These are phyloP conservation scores for Backusella tuberculispora DNA, from an alignment of 192 early-diverging fungal species.

Conservation along the genomic window DNA sequence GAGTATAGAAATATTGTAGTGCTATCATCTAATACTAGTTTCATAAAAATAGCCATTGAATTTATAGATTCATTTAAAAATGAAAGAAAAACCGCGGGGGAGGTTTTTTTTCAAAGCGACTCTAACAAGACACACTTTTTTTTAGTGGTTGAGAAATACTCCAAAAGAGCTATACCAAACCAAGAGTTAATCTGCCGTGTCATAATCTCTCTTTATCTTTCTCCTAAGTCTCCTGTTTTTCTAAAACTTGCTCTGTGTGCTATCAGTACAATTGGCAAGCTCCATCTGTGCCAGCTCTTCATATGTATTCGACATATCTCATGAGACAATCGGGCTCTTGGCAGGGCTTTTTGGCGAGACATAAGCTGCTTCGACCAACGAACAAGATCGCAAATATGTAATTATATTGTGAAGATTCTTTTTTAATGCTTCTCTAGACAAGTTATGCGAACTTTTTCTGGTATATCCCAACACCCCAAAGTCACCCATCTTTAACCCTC, in stretches of 20 bases:
- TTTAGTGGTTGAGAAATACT: not conserved
- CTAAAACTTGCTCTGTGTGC: slow-evolving; percentile 23
- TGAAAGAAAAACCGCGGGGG: no score
- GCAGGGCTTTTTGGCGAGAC: slow-evolving; percentile 15
- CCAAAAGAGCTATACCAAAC: not conserved
- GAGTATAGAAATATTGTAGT: no score
- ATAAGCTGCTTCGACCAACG: slow-evolving; percentile 12
- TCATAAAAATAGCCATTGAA: no score
- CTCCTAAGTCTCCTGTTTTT: not conserved
- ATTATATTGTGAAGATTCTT: slow-evolving; percentile 18
- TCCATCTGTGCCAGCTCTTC: slow-evolving; percentile 23
- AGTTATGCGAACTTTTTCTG: slow-evolving; percentile 15
- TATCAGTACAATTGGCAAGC: slow-evolving; percentile 14
- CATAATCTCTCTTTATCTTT: not conserved
- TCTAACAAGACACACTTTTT: slow-evolving; percentile 16
- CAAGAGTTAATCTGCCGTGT: not conserved
- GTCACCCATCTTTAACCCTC: slow-evolving; percentile 13
- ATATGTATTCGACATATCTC: slow-evolving; percentile 14
- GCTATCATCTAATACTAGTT: no score
- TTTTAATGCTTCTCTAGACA: slow-evolving; percentile 2
- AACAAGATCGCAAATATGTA: slow-evolving; percentile 14
- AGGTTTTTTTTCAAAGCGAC: no score
- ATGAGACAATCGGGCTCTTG: slow-evolving; percentile 10
- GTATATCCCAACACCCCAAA: slow-evolving; percentile 19
- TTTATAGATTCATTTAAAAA: no score